Conservation (phyloP, 805 yeast species). For the Spathaspora passalidarum region DNA sequence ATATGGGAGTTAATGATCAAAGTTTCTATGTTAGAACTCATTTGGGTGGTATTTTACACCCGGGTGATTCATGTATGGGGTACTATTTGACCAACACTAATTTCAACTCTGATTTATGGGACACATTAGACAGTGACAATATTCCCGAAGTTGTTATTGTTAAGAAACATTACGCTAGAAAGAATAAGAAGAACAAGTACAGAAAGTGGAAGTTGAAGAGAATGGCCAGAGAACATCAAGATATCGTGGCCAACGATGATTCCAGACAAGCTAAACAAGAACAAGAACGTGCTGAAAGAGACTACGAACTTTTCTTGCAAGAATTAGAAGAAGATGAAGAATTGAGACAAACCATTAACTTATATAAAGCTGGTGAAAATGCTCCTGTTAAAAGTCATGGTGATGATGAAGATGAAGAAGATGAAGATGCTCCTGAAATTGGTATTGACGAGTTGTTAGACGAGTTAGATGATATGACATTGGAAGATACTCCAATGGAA, state of each 20-base stretch:
- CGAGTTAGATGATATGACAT: constrained; percentile 89
- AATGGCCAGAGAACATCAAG: constrained; percentile 95
- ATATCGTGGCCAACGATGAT: constrained; percentile 71
- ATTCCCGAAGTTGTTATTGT: constrained; percentile 85
- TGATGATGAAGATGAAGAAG: constrained; percentile 46
- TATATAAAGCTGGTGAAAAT: constrained; percentile 64
- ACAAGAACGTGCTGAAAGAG: constrained; percentile 87
- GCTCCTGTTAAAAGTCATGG: constrained; percentile 24
- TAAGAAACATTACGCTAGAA: constrained; percentile 84
- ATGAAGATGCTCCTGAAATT: constrained; percentile 83
- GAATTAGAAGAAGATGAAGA: constrained; percentile 97
- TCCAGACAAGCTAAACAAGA: constrained; percentile 81
- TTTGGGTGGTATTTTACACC: constrained; percentile 89
- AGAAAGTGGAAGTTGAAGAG: constrained; percentile 91
- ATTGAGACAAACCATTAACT: constrained; percentile 82
- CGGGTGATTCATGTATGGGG: constrained; percentile 95
- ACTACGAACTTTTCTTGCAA: constrained; percentile 92
- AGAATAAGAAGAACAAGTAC: constrained; percentile 68
- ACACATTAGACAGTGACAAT: constrained; percentile 55
- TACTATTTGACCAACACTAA: constrained; percentile 83
- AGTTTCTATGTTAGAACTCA: constrained; percentile 86
- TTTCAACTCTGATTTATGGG: constrained; percentile 86
- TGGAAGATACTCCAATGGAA: constrained; percentile 50
- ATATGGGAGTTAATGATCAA: constrained; percentile 81
- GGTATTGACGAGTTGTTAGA: constrained; percentile 90